Conservation (phyloP, 2,329 filamentous ascomycete genomes). For the Fusarium equiseti region DNA sequence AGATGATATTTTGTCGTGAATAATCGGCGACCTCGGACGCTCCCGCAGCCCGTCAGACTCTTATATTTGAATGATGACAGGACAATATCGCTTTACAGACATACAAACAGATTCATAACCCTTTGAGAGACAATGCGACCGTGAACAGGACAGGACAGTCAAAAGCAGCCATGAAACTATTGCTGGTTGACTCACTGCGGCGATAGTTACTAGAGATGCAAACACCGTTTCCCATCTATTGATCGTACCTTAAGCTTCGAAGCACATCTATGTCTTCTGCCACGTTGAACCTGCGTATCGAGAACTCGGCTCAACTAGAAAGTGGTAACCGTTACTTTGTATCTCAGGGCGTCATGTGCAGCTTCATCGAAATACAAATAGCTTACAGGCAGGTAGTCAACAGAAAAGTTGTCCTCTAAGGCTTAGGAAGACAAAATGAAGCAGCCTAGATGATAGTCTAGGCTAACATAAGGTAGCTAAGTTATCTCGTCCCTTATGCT, state of each 20-base stretch:
- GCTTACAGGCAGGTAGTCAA: neutral
- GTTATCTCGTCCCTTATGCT: neutral
- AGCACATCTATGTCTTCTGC: neutral
- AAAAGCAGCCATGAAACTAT: fast-evolving
- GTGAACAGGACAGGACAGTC: neutral
- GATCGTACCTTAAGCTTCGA: neutral
- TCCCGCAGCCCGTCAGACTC: slow-evolving; percentile 59
- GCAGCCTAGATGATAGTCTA: neutral
- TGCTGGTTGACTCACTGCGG: neutral
- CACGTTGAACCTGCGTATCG: neutral
- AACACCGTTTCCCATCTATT: neutral
- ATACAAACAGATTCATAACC: fast-evolving
- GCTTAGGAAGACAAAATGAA: fast-evolving
- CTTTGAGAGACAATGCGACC: too few species aligned
- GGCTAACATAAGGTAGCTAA: neutral
- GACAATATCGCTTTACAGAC: neutral
- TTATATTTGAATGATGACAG: neutral
- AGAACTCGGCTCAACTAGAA: neutral
- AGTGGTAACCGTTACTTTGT: fast-evolving
- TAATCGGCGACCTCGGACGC: slow-evolving; percentile 69
- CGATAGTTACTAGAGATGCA: neutral
- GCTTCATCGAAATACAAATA: neutral
- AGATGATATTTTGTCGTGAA: slow-evolving; percentile 31
- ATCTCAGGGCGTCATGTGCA: neutral
- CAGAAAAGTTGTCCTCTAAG: fast-evolving